A percentile compares a stretch with the other conserved stretches of the same genome.
Conservation (phyloP, 73 alveolate species). For the Loxodes magnus region DNA sequence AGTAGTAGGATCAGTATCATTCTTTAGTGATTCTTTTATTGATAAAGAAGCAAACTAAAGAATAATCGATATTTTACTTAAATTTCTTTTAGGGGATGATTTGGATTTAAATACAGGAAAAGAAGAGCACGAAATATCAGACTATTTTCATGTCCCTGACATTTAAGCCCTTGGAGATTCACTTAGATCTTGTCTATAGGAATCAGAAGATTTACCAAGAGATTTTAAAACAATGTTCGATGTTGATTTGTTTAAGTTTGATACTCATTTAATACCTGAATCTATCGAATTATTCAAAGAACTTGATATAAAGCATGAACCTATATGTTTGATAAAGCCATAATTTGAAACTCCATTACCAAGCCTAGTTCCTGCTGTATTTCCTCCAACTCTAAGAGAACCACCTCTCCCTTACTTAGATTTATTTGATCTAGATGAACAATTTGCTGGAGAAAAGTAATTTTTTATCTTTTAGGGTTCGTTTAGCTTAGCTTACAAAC, state of each 20-base stretch:
- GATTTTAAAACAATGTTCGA: constrained; percentile 74
- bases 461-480: constrained; percentile 27
- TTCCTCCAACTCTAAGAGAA: constrained; percentile 86
- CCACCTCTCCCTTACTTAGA: constrained; percentile 86
- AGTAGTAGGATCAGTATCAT: constrained; percentile 30
- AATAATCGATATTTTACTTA: constrained; percentile 63
- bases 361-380: constrained; percentile 78
- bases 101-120: constrained; percentile 44
- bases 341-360: constrained; percentile 91
- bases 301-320: constrained; percentile 80
- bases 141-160: constrained; percentile 76
- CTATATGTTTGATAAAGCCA: constrained; percentile 84
- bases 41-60: constrained; percentile 46
- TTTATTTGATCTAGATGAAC: constrained; percentile 85
- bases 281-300: constrained; percentile 54
- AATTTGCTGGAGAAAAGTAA: constrained; percentile 88
- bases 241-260: constrained; percentile 67
- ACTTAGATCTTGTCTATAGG: constrained; percentile 75
- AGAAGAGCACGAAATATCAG: constrained; percentile 46
- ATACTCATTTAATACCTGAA: constrained; percentile 80
- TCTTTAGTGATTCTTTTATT: constrained; percentile 32
- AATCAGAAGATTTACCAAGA: constrained; percentile 76
- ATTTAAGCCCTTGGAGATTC: constrained; percentile 70
- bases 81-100: constrained; percentile 61
- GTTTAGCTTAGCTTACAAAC: constrained; percentile 85